These are phyloP conservation scores for Heritiera fomes DNA, from an alignment of 345 rosid genomes.

Conservation along the genomic window DNA sequence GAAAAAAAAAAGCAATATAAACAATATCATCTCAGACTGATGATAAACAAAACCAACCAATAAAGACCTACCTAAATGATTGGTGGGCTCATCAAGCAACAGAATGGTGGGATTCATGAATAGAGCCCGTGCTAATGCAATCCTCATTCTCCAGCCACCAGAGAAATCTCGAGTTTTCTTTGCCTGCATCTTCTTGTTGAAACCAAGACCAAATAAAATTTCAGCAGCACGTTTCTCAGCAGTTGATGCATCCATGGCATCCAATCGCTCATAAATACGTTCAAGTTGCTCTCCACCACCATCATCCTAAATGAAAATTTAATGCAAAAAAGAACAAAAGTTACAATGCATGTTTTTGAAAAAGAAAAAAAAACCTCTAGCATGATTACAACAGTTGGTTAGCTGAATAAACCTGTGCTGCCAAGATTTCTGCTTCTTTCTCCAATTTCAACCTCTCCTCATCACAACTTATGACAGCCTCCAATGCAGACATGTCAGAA, in stretches of 20 bases:
- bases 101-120: conserved; percentile 93
- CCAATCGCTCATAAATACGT: conserved; percentile 83
- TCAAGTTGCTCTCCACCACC: conserved; percentile 97
- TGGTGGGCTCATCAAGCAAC: conserved; percentile 95
- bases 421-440: conserved; percentile 78
- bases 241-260: conserved; percentile 87
- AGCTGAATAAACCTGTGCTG: conserved; percentile 52
- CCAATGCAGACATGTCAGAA: conserved; percentile 88
- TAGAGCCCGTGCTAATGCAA: conserved; percentile 91
- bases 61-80: conserved; percentile 64
- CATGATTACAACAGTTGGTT: background rate
- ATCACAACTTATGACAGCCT: conserved; percentile 87
- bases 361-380: background rate
- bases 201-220: conserved; percentile 93
- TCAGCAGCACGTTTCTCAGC: conserved; percentile 99
- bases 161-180: conserved; percentile 92
- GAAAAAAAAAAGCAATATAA: background rate
- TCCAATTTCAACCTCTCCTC: conserved; percentile 89
- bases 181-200: conserved; percentile 83
- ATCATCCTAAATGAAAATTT: conserved; percentile 57
- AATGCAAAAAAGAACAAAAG: background rate
- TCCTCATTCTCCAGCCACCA: conserved; percentile 99
- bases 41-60: background rate
- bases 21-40: background rate
- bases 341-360: background rate